Evolutionary conservation across 2,329 filamentous ascomycete species (phyloP).

Genomic region (Microcyclospora pomicola): DNA sequence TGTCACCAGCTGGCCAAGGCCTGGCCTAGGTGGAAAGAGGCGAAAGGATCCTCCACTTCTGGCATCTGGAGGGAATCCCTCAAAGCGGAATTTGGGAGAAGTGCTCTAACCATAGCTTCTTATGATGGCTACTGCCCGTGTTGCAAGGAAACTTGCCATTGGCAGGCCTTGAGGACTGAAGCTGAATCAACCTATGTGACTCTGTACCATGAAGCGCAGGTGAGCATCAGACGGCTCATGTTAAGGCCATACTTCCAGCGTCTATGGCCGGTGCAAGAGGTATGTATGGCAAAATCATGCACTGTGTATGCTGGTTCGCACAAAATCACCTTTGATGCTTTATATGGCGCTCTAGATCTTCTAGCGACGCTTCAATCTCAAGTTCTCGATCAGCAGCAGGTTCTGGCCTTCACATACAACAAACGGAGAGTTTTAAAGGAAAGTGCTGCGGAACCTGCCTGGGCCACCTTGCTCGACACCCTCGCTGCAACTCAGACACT

Average conservation of each 20-base stretch:
- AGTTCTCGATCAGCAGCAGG: neutral
- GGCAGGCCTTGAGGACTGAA: neutral
- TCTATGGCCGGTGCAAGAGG: neutral
- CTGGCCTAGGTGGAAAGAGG: neutral
- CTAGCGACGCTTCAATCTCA: neutral
- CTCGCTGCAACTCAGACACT: neutral
- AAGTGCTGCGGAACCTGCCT: too few relatives aligned
- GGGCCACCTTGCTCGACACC: neutral
- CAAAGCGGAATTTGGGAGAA: too few relatives aligned
- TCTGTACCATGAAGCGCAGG: neutral
- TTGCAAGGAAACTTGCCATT: neutral
- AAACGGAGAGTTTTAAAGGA: too few relatives aligned
- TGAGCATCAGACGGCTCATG: neutral
- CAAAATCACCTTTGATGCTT: neutral
- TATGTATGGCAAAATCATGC: neutral
- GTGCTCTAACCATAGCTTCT: too few relatives aligned
- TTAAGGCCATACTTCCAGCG: neutral
- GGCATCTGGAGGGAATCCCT: too few relatives aligned
- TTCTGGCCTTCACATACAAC: neutral
- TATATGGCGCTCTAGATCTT: neutral
- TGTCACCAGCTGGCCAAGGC: neutral
- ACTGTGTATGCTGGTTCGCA: neutral
- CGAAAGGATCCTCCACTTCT: neutral
- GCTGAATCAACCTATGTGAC: neutral
- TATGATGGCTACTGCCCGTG: too few relatives aligned